Base-by-base conservation (phyloP, 148 eudicot genomes). In the Spergularia bocconei region DNA sequence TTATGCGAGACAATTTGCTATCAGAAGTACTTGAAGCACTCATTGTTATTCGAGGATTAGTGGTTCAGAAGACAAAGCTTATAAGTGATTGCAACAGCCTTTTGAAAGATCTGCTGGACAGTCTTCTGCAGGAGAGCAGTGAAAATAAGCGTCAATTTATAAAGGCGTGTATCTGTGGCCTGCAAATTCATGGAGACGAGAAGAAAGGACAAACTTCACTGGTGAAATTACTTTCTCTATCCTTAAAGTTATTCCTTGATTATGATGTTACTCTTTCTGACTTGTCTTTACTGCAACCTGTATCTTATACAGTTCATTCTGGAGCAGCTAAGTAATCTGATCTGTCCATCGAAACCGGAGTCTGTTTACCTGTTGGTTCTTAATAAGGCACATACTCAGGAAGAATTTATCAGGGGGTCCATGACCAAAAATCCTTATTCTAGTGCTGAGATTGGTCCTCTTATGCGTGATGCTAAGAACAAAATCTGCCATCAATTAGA, bases 371-470 rank as follows among this genome's bases (percentile, higher is more conserved):
- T 88, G 79, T 77, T 96, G 80, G 84, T 92, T 70, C 89, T 96
- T 73, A 96, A 96, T 82, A 96, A 96, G 83, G 94, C 97, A 63
- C 99, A 96, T 79, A 96, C 99, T 29, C 99, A 96, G 75, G 99
- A 96, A 84, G 99, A 96, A 84, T 96, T 96, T 84, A 96, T 96
- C 74, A 83, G 99, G 83, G 99, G 99, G 67, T 92, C 98, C 74
- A 96, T 96, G 99, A 95, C 98, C 57, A 92, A 92, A 80, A 96
- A 91, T 86, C 99, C 99, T 47, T 96, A 96, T 86, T 92, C 99
- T 67, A 96, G 98, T 85, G 82, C 87, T 78, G 99, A 96, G 86
- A 83, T 96, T 80, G 99, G 99, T 77, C 97, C 98, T 47, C 82
- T 96, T 61, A 96, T 96, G 99, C 99, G 99, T 82, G 99, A 96